Conservation (phyloP, 2,329 filamentous ascomycete species). For the Penicillium fuscoglaucum region DNA sequence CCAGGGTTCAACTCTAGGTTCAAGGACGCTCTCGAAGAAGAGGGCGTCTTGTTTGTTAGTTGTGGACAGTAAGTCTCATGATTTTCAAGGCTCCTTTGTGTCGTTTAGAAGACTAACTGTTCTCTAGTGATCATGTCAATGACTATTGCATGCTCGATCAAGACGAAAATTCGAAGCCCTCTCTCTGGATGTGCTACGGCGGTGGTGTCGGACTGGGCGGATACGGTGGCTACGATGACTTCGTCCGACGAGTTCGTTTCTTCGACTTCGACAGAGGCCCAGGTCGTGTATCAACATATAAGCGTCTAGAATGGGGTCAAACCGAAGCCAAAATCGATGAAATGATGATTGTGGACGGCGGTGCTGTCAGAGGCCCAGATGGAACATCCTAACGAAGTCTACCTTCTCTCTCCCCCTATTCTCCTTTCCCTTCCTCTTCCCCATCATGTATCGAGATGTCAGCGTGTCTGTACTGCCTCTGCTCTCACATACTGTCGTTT, state of each 20-base stretch:
- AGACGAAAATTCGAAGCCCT: conserved; percentile 57
- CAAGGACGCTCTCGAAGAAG: conserved; percentile 80
- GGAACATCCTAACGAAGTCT: conserved; percentile 12
- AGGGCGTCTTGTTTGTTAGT: conserved; percentile 82
- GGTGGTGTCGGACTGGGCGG: conserved; percentile 91
- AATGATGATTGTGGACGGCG: conserved; percentile 62
- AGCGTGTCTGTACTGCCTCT: conserved; percentile 8
- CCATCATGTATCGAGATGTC: conserved; percentile 1
- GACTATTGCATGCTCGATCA: conserved; percentile 83
- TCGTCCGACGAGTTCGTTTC: conserved; percentile 77
- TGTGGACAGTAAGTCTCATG: conserved; percentile 75
- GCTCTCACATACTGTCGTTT: conserved; percentile 21
- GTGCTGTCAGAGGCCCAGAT: conserved; percentile 48
- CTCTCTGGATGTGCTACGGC: conserved; percentile 97
- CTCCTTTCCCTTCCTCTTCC: background rate
- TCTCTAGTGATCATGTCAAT: conserved; percentile 80
- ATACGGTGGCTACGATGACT: conserved; percentile 88
- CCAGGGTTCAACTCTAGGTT: conserved; percentile 91
- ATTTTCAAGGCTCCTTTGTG: background rate
- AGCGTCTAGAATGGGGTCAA: conserved; percentile 72
- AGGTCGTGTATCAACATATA: conserved; percentile 87
- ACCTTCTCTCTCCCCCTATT: background rate
- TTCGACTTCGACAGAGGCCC: conserved; percentile 94
- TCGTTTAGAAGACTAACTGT: conserved; percentile 24
- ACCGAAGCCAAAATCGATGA: conserved; percentile 56